Base-by-base conservation (phyloP, 2,329 filamentous ascomycete genomes). In the Pyrenochaeta sp. region DNA sequence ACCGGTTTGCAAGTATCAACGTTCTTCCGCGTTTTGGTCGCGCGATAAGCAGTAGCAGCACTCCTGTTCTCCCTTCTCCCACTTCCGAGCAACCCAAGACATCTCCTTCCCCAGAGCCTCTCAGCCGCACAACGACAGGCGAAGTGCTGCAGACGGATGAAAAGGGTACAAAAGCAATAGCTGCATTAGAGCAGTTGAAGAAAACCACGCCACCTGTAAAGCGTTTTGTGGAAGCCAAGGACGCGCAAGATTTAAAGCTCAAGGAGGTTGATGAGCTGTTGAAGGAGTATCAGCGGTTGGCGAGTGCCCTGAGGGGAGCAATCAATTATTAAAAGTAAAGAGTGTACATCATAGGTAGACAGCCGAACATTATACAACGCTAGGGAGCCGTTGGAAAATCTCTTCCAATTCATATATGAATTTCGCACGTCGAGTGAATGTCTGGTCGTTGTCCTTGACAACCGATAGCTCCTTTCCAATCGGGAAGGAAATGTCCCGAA, bases 1-100 rank as follows among this genome's bases (percentile, higher is more conserved):
- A 87, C 39, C 86, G 91, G 45, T 85, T 96, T 45, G 87, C 89
- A 7, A 83, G 87, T 30, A 92, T 95, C 71, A 84, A 85, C 50
- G 84, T 88, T 69, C 89, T 96, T 63, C 86, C 90, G 50, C 88
- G 87, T 0, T 94, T 96, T 65, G 90, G 91, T 1, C 81, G 89
- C 46, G 75, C 79, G 17, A 75, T 80, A 7, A 81, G 66, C 39
- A 72, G 63, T 41, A 64, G 39, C 31, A 73, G 75, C 9, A 77
- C 82, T 20, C 75, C 79, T 18, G 51, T 77, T 14, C 63, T 78
- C 12, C 64, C 76, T 41, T 72, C 80, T 15, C 70, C 76, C 60
- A 75, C 76, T 17, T 27, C 61, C 7, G 70, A 74, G 49, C 70
- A 69, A 48, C 58, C 44, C 42, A 75, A 67, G 47, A 41, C 58